phyloP scores from a whole-genome alignment of 75 land plant genomes.

The Selaginella tamariscina region DNA sequence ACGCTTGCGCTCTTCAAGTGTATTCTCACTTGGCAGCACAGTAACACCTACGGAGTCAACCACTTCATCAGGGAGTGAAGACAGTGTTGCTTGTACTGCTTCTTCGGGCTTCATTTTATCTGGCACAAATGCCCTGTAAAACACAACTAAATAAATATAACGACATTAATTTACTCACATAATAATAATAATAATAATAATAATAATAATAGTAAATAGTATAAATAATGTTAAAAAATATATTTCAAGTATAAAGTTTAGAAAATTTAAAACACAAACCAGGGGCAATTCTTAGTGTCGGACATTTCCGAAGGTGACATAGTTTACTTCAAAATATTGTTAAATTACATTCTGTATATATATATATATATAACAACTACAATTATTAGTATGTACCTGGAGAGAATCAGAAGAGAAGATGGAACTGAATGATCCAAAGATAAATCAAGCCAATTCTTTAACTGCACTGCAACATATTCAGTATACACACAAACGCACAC shows the following conservation, averaged over 20 bases:
- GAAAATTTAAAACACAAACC: too few relatives aligned
- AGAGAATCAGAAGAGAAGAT: conserved; percentile 92
- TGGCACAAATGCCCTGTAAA: conserved; percentile 78
- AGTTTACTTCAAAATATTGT: too few relatives aligned
- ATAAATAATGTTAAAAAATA: too few relatives aligned
- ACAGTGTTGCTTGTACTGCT: conserved; percentile 84
- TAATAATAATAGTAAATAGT: not conserved
- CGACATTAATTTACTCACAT: too few relatives aligned
- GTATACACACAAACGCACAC: not conserved
- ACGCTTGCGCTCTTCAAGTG: conserved; percentile 77
- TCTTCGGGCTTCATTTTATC: conserved; percentile 82
- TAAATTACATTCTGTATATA: too few relatives aligned
- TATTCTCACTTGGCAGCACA: conserved; percentile 64
- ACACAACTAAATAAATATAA: too few relatives aligned
- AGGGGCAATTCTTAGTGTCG: too few relatives aligned
- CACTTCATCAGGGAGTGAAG: conserved; percentile 95
- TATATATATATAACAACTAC: too few relatives aligned
- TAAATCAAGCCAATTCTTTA: conserved; percentile 78
- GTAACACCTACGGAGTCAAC: conserved; percentile 78
- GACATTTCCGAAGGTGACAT: too few relatives aligned
- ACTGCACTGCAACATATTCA: not conserved
- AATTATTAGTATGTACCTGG: conserved; percentile 62
- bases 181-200: not conserved
- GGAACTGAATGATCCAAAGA: conserved; percentile 86
- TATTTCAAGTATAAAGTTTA: too few relatives aligned